Conservation (phyloP, 768 basidiomycete genomes). For the Rhodotorula paludigena region DNA sequence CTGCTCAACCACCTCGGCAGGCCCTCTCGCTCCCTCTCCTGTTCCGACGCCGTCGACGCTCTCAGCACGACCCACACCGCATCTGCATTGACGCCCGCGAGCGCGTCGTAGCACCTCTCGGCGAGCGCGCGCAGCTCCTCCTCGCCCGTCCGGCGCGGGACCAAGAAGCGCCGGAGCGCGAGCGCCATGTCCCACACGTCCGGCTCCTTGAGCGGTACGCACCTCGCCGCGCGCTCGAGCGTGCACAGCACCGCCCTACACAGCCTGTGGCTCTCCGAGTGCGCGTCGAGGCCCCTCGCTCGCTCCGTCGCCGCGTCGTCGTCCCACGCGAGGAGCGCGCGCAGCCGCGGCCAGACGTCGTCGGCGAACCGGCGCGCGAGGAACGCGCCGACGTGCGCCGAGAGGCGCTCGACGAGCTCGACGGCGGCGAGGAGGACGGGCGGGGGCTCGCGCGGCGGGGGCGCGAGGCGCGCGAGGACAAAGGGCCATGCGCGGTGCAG, state of each 20-base stretch:
- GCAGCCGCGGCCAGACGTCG: conserved; percentile 85
- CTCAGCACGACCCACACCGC: conserved; percentile 73
- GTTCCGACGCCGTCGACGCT: conserved; percentile 34
- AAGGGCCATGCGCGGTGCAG: conserved; percentile 92
- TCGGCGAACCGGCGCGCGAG: conserved; percentile 83
- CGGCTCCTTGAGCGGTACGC: conserved; percentile 64
- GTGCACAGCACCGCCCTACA: conserved; percentile 71
- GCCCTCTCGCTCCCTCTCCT: neutral
- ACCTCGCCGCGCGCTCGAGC: conserved; percentile 61
- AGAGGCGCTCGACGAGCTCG: conserved; percentile 65
- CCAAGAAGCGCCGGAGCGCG: conserved; percentile 70
- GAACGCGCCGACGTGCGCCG: conserved; percentile 68
- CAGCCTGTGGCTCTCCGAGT: conserved; percentile 73
- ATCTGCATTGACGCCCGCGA: conserved; percentile 65
- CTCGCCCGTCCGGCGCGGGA: conserved; percentile 54
- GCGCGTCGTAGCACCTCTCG: conserved; percentile 59
- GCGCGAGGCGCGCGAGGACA: conserved; percentile 69
- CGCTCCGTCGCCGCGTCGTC: conserved; percentile 66
- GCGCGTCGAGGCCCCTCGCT: conserved; percentile 58
- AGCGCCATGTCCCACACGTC: conserved; percentile 77
- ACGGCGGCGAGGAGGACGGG: conserved; percentile 77
- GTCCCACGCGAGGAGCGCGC: conserved; percentile 57
- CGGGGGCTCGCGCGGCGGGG: conserved; percentile 52
- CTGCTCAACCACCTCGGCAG: conserved; percentile 13
- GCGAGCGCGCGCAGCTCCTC: conserved; percentile 69